Percentiles rank a stretch among this genome's conserved stretches.
phyloP scores from a whole-genome alignment of 192 early-diverging fungal genomes.

The Jimgerdemannia flammicorona region DNA sequence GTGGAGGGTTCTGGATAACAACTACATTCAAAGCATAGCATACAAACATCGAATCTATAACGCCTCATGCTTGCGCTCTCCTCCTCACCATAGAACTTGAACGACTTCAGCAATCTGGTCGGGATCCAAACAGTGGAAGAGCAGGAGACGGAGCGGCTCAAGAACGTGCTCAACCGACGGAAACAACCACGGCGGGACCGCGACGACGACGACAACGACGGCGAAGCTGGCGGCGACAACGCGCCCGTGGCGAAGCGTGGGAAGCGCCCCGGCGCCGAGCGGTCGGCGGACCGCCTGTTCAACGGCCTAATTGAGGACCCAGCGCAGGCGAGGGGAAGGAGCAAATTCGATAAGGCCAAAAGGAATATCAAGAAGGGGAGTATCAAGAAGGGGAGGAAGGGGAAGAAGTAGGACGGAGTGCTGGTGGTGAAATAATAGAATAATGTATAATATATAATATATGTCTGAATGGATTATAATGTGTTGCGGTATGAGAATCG shows the following conservation, averaged over 20 bases:
- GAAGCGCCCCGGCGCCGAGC: not conserved
- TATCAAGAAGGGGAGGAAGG: not conserved
- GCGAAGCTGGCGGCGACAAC: not conserved
- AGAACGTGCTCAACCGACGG: slow-evolving; percentile 41
- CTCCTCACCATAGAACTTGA: slow-evolving; percentile 13
- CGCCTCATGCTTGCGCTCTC: no score
- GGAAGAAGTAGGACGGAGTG: not conserved
- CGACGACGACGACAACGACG: not conserved
- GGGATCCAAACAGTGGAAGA: slow-evolving; percentile 46
- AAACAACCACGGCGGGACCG: slow-evolving; percentile 20
- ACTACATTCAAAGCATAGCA: not conserved
- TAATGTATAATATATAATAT: no score
- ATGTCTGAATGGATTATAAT: no score
- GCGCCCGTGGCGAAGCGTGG: not conserved
- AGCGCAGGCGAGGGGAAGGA: not conserved
- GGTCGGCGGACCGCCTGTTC: not conserved
- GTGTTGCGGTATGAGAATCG: no score
- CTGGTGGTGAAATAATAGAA: no score
- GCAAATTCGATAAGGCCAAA: not conserved
- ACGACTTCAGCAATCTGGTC: slow-evolving; percentile 50
- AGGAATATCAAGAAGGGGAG: not conserved
- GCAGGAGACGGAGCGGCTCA: slow-evolving; percentile 34
- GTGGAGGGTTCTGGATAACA: no score
- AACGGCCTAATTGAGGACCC: not conserved
- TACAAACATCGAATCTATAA: no score